Conservation (phyloP, 371 early-diverging fungal species). For the Mortierella sp. region DNA sequence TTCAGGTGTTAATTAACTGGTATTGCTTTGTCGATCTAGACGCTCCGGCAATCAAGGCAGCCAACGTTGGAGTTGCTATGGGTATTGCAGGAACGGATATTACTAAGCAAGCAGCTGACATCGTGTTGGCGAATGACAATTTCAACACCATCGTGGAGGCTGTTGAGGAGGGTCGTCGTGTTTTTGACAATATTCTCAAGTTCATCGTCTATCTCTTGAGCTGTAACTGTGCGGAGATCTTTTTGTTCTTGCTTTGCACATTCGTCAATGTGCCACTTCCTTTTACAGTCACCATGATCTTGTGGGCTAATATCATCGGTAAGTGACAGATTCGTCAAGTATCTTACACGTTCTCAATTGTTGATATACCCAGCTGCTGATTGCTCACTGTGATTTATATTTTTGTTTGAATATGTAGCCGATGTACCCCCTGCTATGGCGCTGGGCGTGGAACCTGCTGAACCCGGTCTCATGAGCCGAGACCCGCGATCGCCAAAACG, state of each 20-base stretch:
- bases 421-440: constrained; percentile 80
- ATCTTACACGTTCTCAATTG: constrained; percentile 6
- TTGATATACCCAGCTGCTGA: not conserved
- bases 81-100: constrained; percentile 93
- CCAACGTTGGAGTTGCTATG: constrained; percentile 95
- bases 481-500: constrained; percentile 69
- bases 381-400: not conserved
- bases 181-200: constrained; percentile 94
- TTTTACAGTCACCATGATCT: constrained; percentile 76
- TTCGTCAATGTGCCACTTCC: constrained; percentile 64
- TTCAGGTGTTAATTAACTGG: not conserved
- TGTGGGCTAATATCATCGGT: constrained; percentile 91
- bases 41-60: constrained; percentile 90
- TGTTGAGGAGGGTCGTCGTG: constrained; percentile 87
- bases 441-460: constrained; percentile 79
- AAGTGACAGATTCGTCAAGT: constrained; percentile 42
- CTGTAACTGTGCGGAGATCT: constrained; percentile 88
- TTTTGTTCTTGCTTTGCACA: constrained; percentile 73
- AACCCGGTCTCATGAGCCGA: constrained; percentile 79
- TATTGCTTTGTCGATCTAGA: constrained; percentile 59
- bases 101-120: constrained; percentile 92
- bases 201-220: constrained; percentile 93
- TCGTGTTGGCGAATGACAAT: constrained; percentile 87
- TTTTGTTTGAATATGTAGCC: constrained; percentile 27
- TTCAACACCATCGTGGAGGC: constrained; percentile 87